Evolutionary conservation across 2,329 filamentous ascomycete genomes (phyloP).

Genomic region (Penicillium sp.): DNA sequence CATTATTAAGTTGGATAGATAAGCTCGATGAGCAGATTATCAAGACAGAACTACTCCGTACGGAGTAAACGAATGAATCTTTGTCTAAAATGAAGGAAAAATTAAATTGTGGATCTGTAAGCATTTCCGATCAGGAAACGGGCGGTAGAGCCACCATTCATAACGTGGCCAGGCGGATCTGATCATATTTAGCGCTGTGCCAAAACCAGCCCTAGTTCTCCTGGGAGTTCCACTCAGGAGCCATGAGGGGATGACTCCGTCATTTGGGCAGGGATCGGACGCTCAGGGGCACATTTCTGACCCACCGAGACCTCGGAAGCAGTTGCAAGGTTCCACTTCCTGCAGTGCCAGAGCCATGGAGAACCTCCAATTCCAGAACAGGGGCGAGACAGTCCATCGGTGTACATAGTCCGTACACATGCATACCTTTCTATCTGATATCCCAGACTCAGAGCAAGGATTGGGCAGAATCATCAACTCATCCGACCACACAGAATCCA

Average conservation of each 20-base stretch:
- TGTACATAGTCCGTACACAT: no score
- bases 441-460: no score
- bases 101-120: background rate
- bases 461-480: no score
- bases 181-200: conserved; percentile 24
- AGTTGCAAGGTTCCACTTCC: conserved; percentile 20
- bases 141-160: conserved; percentile 25
- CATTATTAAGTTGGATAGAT: background rate
- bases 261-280: conserved; percentile 8
- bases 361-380: conserved; percentile 21
- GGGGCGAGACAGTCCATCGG: no score
- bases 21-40: background rate
- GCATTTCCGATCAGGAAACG: conserved; percentile 18
- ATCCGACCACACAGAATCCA: no score
- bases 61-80: background rate
- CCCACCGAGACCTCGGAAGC: conserved; percentile 12
- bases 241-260: no score
- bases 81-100: no score
- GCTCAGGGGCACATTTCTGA: conserved; percentile 3
- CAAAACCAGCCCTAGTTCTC: conserved; percentile 9
- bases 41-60: background rate
- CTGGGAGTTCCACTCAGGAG: no score
- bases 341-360: conserved; percentile 17
- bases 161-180: conserved; percentile 27
- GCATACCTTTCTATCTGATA: no score